A percentile compares a stretch with the other conserved stretches of the same genome.
phyloP scores from a whole-genome alignment of 2,329 filamentous ascomycete species.

The Colletotrichum filicis region DNA sequence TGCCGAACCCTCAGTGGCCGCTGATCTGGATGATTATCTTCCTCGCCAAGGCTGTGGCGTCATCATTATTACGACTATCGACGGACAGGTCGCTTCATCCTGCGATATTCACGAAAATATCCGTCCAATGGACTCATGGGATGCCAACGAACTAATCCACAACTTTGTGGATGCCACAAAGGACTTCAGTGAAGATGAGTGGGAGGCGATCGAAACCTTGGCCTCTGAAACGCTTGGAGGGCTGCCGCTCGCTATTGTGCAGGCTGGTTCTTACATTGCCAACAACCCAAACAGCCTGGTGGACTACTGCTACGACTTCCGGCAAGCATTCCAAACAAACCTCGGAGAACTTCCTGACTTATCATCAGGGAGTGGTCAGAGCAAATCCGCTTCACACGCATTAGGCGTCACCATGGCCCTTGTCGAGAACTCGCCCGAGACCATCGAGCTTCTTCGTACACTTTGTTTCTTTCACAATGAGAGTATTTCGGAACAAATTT shows the following conservation, averaged over 20 bases:
- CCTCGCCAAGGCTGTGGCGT: neutral
- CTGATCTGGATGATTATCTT: neutral
- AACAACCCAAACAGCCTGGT: neutral
- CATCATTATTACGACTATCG: neutral
- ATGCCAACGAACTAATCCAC: neutral
- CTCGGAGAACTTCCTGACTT: neutral
- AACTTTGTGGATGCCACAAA: neutral
- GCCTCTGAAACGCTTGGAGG: neutral
- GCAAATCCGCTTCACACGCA: too few species aligned
- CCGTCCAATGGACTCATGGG: neutral
- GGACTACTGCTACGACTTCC: neutral
- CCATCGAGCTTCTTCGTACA: neutral
- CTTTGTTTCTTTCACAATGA: slow-evolving; percentile 3
- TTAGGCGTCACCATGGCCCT: too few species aligned
- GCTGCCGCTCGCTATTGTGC: neutral
- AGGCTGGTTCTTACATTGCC: neutral
- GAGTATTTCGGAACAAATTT: neutral
- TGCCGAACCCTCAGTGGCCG: neutral
- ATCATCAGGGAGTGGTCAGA: too few species aligned
- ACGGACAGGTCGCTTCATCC: neutral
- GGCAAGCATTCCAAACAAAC: neutral
- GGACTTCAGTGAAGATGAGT: neutral
- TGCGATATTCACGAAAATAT: neutral
- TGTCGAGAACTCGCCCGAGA: neutral
- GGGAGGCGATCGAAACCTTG: neutral